phyloP scores from a whole-genome alignment of 2,329 filamentous ascomycete species.

The Thermothelomyces thermophilus region DNA sequence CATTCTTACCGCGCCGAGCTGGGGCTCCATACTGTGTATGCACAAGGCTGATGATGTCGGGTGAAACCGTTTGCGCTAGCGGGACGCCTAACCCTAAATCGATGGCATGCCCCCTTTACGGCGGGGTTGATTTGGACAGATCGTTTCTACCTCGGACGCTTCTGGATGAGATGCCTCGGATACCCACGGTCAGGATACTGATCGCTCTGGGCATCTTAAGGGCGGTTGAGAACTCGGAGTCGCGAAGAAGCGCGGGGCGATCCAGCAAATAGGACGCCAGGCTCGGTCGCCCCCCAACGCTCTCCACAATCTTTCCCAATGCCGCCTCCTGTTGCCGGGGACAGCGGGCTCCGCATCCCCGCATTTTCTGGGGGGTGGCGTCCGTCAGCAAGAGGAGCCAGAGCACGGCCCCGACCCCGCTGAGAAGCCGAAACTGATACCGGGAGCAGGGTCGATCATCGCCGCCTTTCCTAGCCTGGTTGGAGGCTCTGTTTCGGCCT shows the following conservation, averaged over 20 bases:
- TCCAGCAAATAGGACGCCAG: neutral
- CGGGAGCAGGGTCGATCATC: neutral
- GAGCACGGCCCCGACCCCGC: neutral
- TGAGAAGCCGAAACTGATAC: neutral
- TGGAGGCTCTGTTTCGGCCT: neutral
- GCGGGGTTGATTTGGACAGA: neutral
- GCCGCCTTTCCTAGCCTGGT: neutral
- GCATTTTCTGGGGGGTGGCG: neutral
- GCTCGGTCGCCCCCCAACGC: neutral
- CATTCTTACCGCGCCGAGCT: no score
- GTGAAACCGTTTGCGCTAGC: no score
- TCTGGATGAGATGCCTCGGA: neutral
- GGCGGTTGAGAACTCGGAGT: no score
- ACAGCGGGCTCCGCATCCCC: conserved; percentile 9
- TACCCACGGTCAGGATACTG: conserved; percentile 2
- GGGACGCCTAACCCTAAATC: no score
- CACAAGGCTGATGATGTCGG: no score
- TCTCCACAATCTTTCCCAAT: conserved; percentile 8
- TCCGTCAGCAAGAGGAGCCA: conserved; percentile 12
- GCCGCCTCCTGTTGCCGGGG: conserved; percentile 15
- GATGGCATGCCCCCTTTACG: no score
- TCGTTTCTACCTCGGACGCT: neutral
- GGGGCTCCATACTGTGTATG: no score
- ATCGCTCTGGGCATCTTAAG: conserved; percentile 4
- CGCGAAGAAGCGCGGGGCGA: conserved; percentile 15